Conservation (phyloP, 495 filamentous ascomycete genomes). For the Xylaria venustula region DNA sequence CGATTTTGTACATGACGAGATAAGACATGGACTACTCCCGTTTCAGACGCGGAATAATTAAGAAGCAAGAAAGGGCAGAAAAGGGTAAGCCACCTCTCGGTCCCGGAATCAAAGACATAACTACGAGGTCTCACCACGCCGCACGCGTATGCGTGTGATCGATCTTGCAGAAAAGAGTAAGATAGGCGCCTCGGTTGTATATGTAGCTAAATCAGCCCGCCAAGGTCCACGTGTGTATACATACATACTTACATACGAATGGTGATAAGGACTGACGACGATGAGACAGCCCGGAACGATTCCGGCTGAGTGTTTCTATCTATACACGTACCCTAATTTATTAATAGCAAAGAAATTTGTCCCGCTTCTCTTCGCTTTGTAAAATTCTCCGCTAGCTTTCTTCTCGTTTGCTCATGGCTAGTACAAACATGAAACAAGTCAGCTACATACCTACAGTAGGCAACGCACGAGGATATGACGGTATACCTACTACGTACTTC, state of each 20-base stretch:
- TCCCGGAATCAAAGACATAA: slow-evolving; percentile 2
- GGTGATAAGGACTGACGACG: neutral
- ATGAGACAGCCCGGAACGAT: neutral
- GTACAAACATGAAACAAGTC: slow-evolving; percentile 1
- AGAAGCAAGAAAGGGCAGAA: neutral
- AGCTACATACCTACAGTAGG: too few relatives aligned
- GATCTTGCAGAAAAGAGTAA: neutral
- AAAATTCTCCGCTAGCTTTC: too few relatives aligned
- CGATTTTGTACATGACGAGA: neutral
- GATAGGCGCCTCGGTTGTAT: neutral
- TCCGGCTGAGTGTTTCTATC: neutral
- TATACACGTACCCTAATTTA: too few relatives aligned
- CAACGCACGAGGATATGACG: too few relatives aligned
- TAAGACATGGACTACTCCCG: neutral
- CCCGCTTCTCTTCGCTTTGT: slow-evolving; percentile 2
- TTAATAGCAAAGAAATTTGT: neutral
- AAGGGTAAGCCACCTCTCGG: neutral
- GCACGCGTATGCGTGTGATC: neutral
- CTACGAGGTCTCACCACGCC: neutral
- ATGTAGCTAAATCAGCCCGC: neutral
- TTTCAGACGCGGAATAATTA: neutral
- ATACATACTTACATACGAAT: neutral
- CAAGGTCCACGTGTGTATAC: neutral
- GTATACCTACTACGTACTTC: too few relatives aligned
- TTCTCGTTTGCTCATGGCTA: too few relatives aligned